Evolutionary conservation across 2,329 filamentous ascomycete species (phyloP).

Genomic region (Metarhizium sp.): DNA sequence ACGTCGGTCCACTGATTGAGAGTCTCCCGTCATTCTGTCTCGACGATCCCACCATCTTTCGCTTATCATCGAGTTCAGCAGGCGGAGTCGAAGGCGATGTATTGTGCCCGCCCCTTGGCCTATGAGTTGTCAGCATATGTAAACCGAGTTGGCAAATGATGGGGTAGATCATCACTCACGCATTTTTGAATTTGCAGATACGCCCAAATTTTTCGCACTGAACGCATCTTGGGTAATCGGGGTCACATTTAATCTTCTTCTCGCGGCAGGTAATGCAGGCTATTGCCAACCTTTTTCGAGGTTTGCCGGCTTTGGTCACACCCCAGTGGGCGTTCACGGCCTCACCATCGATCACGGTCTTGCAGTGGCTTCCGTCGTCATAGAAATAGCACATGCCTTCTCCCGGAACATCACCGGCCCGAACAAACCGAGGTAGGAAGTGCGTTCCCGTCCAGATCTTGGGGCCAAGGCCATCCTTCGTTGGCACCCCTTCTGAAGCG

Average conservation of each 20-base stretch:
- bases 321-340: conserved; percentile 87
- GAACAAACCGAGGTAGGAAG: conserved; percentile 50
- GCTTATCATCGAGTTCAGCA: conserved; percentile 37
- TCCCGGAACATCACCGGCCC: conserved; percentile 58
- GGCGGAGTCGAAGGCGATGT: conserved; percentile 44
- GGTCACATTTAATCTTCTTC: conserved; percentile 97
- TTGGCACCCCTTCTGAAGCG: conserved; percentile 32
- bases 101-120: conserved; percentile 49
- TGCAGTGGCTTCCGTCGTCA: conserved; percentile 75
- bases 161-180: conserved; percentile 51
- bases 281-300: conserved; percentile 80
- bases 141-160: neutral
- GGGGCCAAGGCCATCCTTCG: conserved; percentile 53
- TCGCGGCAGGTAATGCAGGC: conserved; percentile 90
- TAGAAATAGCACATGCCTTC: conserved; percentile 81
- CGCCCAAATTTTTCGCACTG: conserved; percentile 90
- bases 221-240: conserved; percentile 75
- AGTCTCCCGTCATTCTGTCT: conserved; percentile 24
- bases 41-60: conserved; percentile 15
- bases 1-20: conserved; percentile 34
- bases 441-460: conserved; percentile 63
- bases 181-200: conserved; percentile 75
- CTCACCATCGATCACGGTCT: conserved; percentile 76
- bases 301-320: conserved; percentile 88
- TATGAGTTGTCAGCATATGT: conserved; percentile 16